Percentiles rank a stretch among this genome's conserved stretches.
Conservation (phyloP, 331 rosid species). For the Rosa hybrid region DNA sequence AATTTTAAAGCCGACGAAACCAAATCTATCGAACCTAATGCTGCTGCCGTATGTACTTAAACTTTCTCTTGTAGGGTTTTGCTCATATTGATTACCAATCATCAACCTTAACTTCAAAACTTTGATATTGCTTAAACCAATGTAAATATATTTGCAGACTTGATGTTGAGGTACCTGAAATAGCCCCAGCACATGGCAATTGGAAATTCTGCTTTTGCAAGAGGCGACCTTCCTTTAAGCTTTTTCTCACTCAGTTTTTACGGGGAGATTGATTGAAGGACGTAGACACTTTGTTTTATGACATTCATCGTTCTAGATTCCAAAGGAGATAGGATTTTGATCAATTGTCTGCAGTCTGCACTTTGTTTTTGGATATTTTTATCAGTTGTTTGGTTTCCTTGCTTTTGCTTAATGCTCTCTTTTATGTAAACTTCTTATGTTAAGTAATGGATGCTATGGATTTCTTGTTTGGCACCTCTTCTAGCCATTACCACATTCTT, state of each 20-base stretch:
- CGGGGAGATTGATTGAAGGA: slow-evolving; percentile 32
- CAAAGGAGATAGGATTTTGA: slow-evolving; percentile 38
- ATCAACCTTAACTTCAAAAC: not conserved
- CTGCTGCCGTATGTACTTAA: slow-evolving; percentile 17
- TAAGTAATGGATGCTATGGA: slow-evolving; percentile 16
- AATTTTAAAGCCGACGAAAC: slow-evolving; percentile 42
- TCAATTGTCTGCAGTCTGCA: slow-evolving; percentile 23
- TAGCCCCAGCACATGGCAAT: slow-evolving; percentile 30
- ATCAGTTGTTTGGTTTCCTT: slow-evolving; percentile 17
- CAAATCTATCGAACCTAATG: slow-evolving; percentile 35
- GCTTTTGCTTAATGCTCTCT: slow-evolving; percentile 14
- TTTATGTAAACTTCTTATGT: slow-evolving; percentile 28
- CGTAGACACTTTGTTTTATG: slow-evolving; percentile 26
- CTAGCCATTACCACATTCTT: not conserved
- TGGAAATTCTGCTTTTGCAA: slow-evolving; percentile 31
- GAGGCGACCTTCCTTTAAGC: slow-evolving; percentile 37
- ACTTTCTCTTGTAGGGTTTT: not conserved
- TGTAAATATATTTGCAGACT: slow-evolving; percentile 38
- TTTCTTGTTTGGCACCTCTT: not conserved
- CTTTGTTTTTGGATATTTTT: not conserved
- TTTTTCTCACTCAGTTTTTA: slow-evolving; percentile 38
- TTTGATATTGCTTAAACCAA: not conserved
- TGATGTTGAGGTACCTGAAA: slow-evolving; percentile 34
- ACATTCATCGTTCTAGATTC: slow-evolving; percentile 36
- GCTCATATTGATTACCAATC: not conserved